Base-by-base conservation (phyloP, 768 basidiomycete species). In the Udeniomyces megalosporus region DNA sequence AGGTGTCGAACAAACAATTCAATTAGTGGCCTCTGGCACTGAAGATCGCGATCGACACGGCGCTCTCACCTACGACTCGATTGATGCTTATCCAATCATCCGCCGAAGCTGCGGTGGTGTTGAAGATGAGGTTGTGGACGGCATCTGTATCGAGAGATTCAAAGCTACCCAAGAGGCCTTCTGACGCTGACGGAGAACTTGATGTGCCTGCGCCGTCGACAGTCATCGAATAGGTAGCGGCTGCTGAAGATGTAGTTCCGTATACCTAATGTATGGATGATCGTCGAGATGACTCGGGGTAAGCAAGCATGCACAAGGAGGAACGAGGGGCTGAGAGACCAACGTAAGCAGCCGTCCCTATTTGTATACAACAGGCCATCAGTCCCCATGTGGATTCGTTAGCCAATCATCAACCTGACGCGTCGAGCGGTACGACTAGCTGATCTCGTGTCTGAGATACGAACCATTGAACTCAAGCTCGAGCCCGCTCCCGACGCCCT, bases 81-180 rank as follows among this genome's bases (percentile, higher is more conserved):
- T 44, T 17, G 28, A 63, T 10, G 7, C 46, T 46, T 6, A 57
- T 22, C 62, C 62, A 63, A 12, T 45, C 61, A 29, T 63, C 62
- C 12, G 48, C 28, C 10, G 44, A 26, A 6, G 61, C 55, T 24
- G 35, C 35, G 6, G 62, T 50, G 4, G 42, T 32, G 15, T 63
- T 56, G 26, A 63, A 29, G 35, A 45, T 51, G 22, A 63, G 57
- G 3, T 46, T 58, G 14, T 63, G 62, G 7, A 26, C 31, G 1
- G 38, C 20, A n/a, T 29, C 20, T 22, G 38, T 15, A 31, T 55
- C 26, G 1, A 63, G 56, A 24, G 38, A 26, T 6, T 24, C 22
- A 35, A 63, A 58, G 12, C 42, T 58, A 6, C 47, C 62, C 17
- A 63, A 49, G 4, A 58, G 44, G 38, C 12, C 12, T 17, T 35